Evolutionary conservation across 164 flowering plant genomes (phyloP).

Genomic region (Brasenia schreberi): DNA sequence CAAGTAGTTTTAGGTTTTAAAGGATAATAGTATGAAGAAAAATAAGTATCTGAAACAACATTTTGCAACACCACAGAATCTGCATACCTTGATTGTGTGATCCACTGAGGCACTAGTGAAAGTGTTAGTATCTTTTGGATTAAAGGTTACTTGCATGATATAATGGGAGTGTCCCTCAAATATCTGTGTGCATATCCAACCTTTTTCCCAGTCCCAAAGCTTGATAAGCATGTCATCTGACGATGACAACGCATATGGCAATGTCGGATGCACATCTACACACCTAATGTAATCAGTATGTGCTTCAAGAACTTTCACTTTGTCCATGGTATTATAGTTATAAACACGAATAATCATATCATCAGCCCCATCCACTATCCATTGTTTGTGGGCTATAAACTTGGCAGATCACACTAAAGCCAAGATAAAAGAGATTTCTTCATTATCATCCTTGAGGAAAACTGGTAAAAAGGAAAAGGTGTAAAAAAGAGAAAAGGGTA

Average conservation of each 20-base stretch:
- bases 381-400: constrained; percentile 79
- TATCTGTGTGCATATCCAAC: constrained; percentile 31
- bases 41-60: neutral
- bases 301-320: too few relatives aligned
- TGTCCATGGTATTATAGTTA: constrained; percentile 93
- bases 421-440: too few relatives aligned
- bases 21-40: neutral
- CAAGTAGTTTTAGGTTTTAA: neutral
- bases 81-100: constrained; percentile 75
- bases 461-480: too few relatives aligned
- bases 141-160: constrained; percentile 93
- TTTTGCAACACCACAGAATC: neutral
- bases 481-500: constrained; percentile 15
- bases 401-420: constrained; percentile 73
- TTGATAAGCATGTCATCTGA: constrained; percentile 32
- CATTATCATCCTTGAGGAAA: too few relatives aligned
- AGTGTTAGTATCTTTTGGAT: constrained; percentile 92
- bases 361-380: constrained; percentile 97
- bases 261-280: constrained; percentile 33
- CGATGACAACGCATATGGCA: constrained; percentile 27
- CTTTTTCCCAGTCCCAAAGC: constrained; percentile 45
- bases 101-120: constrained; percentile 98
- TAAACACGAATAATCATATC: constrained; percentile 94
- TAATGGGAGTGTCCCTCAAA: constrained; percentile 97
- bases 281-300: constrained; percentile 19